Percentiles rank a stretch among this genome's conserved stretches.
These are phyloP conservation scores for Sparassis latifolia DNA, from an alignment of 1,284 basidiomycete genomes.

Conservation along the genomic window DNA sequence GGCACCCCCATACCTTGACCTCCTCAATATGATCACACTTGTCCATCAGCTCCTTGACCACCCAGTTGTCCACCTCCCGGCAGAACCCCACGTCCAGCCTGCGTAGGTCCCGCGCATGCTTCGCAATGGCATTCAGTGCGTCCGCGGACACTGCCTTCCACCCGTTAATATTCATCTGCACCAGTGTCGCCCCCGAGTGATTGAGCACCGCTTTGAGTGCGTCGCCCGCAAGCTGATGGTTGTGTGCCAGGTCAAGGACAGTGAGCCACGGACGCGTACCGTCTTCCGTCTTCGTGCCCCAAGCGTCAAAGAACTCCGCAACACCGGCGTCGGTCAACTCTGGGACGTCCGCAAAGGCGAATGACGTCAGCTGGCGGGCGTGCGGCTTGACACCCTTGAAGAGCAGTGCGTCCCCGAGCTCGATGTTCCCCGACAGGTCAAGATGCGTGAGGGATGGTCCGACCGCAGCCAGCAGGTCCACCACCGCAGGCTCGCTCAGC, in stretches of 20 bases:
- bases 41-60: conserved; percentile 68
- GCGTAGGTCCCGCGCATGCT: conserved; percentile 41
- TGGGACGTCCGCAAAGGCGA: conserved; percentile 55
- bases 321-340: conserved; percentile 69
- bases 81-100: conserved; percentile 87
- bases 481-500: conserved; percentile 41
- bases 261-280: conserved; percentile 37
- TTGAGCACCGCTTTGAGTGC: conserved; percentile 61
- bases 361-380: conserved; percentile 43
- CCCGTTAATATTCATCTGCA: conserved; percentile 69
- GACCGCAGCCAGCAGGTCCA: conserved; percentile 40
- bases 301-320: conserved; percentile 54
- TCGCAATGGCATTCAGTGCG: conserved; percentile 48
- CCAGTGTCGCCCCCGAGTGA: conserved; percentile 65
- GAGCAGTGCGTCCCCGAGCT: conserved; percentile 53
- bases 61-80: conserved; percentile 77
- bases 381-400: conserved; percentile 54
- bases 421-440: conserved; percentile 58
- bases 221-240: conserved; percentile 46
- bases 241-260: conserved; percentile 56
- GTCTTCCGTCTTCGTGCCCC: conserved; percentile 15
- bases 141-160: conserved; percentile 61
- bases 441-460: conserved; percentile 41
- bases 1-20: conserved; percentile 70
- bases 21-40: conserved; percentile 45